Evolutionary conservation across 371 early-diverging fungal genomes (phyloP).

Genomic region (Zopfochytrium polystomum): DNA sequence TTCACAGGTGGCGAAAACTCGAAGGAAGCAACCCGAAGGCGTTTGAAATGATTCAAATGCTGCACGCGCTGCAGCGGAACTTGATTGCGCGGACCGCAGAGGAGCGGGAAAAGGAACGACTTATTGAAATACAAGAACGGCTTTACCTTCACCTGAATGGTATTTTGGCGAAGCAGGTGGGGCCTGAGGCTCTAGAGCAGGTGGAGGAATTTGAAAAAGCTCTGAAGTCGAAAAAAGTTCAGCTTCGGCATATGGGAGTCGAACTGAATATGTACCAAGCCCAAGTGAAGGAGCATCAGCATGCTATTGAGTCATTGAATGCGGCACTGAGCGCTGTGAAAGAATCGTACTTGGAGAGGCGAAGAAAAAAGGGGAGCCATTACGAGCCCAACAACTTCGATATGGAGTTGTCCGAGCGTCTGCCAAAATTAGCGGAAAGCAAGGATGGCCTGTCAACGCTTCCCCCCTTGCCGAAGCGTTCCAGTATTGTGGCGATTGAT

Average conservation of each 20-base stretch:
- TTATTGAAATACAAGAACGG: conserved; percentile 46
- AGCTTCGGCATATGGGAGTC: conserved; percentile 47
- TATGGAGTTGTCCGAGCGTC: no score
- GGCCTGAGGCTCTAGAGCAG: conserved; percentile 52
- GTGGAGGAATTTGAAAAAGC: conserved; percentile 41
- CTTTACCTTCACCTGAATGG: conserved; percentile 50
- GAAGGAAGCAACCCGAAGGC: conserved; percentile 53
- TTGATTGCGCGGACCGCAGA: conserved; percentile 49
- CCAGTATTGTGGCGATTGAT: no score
- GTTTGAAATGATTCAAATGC: conserved; percentile 49
- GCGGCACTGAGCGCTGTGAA: conserved; percentile 30
- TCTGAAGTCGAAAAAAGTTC: conserved; percentile 47
- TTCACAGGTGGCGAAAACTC: conserved; percentile 57
- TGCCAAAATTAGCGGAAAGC: no score
- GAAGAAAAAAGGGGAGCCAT: no score
- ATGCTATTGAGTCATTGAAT: conserved; percentile 40
- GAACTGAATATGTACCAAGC: conserved; percentile 56
- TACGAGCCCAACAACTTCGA: no score
- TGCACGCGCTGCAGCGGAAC: conserved; percentile 53
- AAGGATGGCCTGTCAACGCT: no score
- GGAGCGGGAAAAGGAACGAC: conserved; percentile 44
- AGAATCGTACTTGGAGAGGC: conserved; percentile 25
- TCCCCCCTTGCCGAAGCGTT: no score
- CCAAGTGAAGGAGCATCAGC: conserved; percentile 45
- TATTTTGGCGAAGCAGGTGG: conserved; percentile 49